Percentiles rank a stretch among this genome's conserved stretches.
Evolutionary conservation across 164 flowering plant genomes (phyloP).

Genomic region (Cinnamomum micranthum): DNA sequence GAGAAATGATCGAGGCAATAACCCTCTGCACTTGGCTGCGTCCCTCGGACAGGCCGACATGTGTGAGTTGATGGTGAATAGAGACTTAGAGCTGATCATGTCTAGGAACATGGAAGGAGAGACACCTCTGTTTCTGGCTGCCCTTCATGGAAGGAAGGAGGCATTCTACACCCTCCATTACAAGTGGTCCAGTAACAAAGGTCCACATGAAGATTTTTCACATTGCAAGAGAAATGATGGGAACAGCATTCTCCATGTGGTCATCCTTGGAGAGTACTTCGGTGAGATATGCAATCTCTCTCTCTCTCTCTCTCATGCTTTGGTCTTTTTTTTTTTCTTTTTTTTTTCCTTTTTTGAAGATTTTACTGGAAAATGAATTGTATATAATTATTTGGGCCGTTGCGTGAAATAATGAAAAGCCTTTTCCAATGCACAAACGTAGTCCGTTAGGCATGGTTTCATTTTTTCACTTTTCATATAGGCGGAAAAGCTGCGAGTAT

Average conservation of each 20-base stretch:
- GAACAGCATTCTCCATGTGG: slow-evolving; percentile 21
- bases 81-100: not conserved
- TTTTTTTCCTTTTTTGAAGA: too few species aligned
- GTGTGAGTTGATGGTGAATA: slow-evolving; percentile 13
- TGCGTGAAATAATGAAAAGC: too few species aligned
- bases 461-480: too few species aligned
- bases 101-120: slow-evolving; percentile 11
- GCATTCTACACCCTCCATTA: slow-evolving; percentile 11
- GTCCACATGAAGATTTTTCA: not conserved
- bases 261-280: slow-evolving; percentile 16
- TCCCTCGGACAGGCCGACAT: slow-evolving; percentile 13
- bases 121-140: slow-evolving; percentile 23
- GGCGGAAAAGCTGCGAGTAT: too few species aligned
- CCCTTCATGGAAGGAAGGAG: slow-evolving; percentile 14
- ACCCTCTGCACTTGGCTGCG: slow-evolving; percentile 25
- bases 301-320: not conserved
- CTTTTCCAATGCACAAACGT: too few species aligned
- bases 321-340: not conserved
- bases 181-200: not conserved
- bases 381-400: too few species aligned
- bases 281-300: slow-evolving; percentile 4
- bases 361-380: too few species aligned
- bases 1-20: slow-evolving; percentile 17
- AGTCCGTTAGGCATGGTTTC: too few species aligned
- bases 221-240: slow-evolving; percentile 19